A percentile compares a stretch with the other conserved stretches of the same genome.
Conservation (phyloP, 768 basidiomycete genomes). For the Psilocybe tampanensis region DNA sequence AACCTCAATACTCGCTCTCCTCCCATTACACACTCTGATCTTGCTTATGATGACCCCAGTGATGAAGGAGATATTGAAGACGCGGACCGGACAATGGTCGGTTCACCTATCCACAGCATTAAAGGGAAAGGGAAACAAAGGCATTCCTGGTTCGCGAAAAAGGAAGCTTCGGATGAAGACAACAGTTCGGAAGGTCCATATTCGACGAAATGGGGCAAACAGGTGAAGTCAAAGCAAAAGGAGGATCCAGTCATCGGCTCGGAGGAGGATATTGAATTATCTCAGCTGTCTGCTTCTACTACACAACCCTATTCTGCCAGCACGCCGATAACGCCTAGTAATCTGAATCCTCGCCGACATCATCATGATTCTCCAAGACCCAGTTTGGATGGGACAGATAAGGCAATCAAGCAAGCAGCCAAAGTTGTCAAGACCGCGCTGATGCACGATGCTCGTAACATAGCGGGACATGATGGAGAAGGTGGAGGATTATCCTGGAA, state of each 20-base stretch:
- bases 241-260: slow-evolving; percentile 4
- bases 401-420: slow-evolving; percentile 56
- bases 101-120: slow-evolving; percentile 1
- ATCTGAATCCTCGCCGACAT: slow-evolving; percentile 39
- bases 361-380: slow-evolving; percentile 35
- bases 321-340: slow-evolving; percentile 16
- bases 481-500: slow-evolving; percentile 50
- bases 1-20: slow-evolving; percentile 9
- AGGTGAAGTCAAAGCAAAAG: slow-evolving; percentile 4
- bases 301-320: slow-evolving; percentile 15
- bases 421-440: slow-evolving; percentile 69
- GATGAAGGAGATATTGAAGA: slow-evolving; percentile 22
- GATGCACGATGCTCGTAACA: slow-evolving; percentile 75
- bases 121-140: slow-evolving; percentile 19
- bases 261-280: slow-evolving; percentile 21
- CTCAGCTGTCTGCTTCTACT: slow-evolving; percentile 9
- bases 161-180: background rate
- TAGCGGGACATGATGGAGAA: slow-evolving; percentile 51
- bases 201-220: background rate
- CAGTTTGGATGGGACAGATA: slow-evolving; percentile 27
- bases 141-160: slow-evolving; percentile 13
- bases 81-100: slow-evolving; percentile 13
- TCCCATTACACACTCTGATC: slow-evolving; percentile 6
- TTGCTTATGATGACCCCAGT: slow-evolving; percentile 20
- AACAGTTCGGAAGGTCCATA: slow-evolving; percentile 1